Evolutionary conservation across 2,329 filamentous ascomycete genomes (phyloP).

Genomic region (Fusarium verticillioides): DNA sequence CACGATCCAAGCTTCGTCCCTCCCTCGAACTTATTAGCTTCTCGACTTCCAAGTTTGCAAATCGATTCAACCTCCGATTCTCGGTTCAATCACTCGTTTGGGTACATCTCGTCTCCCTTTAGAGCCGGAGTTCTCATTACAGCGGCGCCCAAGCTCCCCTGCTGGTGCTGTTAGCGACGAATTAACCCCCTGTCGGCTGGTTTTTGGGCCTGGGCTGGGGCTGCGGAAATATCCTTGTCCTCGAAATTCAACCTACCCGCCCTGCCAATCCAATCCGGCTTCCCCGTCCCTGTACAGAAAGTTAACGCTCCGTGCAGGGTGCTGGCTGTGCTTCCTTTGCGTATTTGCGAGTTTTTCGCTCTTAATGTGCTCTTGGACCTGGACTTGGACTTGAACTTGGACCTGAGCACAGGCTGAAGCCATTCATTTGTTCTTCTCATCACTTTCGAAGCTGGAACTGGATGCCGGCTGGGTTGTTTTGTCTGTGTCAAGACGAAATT

Average conservation of each 20-base stretch:
- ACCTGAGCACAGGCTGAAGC: slow-evolving; percentile 17
- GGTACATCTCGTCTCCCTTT: slow-evolving; percentile 16
- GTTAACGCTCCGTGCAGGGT: slow-evolving; percentile 39
- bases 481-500: slow-evolving; percentile 35
- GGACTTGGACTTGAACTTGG: background rate
- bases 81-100: slow-evolving; percentile 29
- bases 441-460: slow-evolving; percentile 11
- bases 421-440: slow-evolving; percentile 16
- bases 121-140: slow-evolving; percentile 29
- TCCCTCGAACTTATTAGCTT: slow-evolving; percentile 20
- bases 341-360: slow-evolving; percentile 40
- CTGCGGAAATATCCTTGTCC: slow-evolving; percentile 25
- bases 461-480: slow-evolving; percentile 41
- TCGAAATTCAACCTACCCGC: slow-evolving; percentile 38
- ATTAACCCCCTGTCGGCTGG: slow-evolving; percentile 14
- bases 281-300: slow-evolving; percentile 34
- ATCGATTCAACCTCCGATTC: slow-evolving; percentile 20
- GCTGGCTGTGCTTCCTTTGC: slow-evolving; percentile 21
- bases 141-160: slow-evolving; percentile 35
- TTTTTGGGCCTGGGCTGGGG: slow-evolving; percentile 23
- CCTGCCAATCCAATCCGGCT: slow-evolving; percentile 42
- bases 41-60: slow-evolving; percentile 24
- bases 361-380: slow-evolving; percentile 19
- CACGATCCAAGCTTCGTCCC: slow-evolving; percentile 9
- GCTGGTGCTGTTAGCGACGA: slow-evolving; percentile 17